Conservation (phyloP, 257 asterid species). For the Fraxinus excelsior region DNA sequence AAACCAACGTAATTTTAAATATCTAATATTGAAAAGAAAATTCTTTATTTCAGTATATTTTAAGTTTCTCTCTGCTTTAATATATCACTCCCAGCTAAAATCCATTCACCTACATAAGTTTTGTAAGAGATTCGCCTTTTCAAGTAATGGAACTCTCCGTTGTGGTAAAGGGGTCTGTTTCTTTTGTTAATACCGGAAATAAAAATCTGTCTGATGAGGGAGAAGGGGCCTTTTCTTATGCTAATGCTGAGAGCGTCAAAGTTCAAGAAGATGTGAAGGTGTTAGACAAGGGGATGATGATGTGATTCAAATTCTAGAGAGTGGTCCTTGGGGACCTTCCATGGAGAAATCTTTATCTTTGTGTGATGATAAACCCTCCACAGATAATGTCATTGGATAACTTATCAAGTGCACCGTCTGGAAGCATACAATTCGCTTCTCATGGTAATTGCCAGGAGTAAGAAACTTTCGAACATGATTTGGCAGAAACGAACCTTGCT, state of each 20-base stretch:
- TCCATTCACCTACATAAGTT: conserved; percentile 33
- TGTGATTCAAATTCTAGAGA: conserved; percentile 61
- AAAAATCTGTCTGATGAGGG: conserved; percentile 33
- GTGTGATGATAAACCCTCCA: conserved; percentile 45
- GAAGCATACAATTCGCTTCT: conserved; percentile 80
- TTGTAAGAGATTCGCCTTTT: conserved; percentile 40
- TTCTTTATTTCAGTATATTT: neutral
- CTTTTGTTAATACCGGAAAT: conserved; percentile 32
- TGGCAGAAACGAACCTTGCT: conserved; percentile 89
- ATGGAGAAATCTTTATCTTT: conserved; percentile 62
- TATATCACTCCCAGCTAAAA: conserved; percentile 35
- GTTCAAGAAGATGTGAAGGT: conserved; percentile 37
- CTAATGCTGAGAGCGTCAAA: conserved; percentile 34
- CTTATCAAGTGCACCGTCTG: conserved; percentile 54
- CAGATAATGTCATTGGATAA: conserved; percentile 61
- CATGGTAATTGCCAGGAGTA: conserved; percentile 64
- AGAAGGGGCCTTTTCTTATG: conserved; percentile 32
- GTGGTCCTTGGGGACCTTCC: conserved; percentile 74
- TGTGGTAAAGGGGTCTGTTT: conserved; percentile 25
- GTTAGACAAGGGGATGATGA: conserved; percentile 40
- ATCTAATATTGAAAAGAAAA: too few relatives aligned
- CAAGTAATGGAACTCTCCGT: conserved; percentile 40
- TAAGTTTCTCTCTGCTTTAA: conserved; percentile 22
- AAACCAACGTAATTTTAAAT: too few relatives aligned
- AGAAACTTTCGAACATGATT: conserved; percentile 57